Conservation (phyloP, 2,329 filamentous ascomycete species). For the Penicillium sp. region DNA sequence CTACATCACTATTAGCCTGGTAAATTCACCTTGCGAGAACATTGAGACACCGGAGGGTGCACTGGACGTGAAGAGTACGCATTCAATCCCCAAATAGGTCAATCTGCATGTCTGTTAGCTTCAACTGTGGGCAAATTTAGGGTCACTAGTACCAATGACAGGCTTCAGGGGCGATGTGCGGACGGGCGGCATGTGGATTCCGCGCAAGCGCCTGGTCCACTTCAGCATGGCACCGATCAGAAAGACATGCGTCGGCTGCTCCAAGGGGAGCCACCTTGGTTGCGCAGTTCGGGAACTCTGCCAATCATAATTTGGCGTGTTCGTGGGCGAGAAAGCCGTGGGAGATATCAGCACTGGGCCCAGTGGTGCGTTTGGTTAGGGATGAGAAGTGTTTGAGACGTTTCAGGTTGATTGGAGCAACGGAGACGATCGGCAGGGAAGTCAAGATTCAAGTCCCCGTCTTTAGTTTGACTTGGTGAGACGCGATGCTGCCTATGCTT, state of each 20-base stretch:
- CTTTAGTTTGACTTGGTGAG: too few relatives aligned
- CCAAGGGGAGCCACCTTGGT: neutral
- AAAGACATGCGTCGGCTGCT: too few relatives aligned
- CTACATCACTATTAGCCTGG: too few relatives aligned
- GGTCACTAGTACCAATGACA: conserved; percentile 6
- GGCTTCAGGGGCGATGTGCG: neutral
- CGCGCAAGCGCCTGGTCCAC: conserved; percentile 13
- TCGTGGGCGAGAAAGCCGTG: neutral
- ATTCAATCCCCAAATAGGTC: conserved; percentile 7
- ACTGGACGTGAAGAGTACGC: conserved; percentile 1
- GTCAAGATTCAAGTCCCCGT: too few relatives aligned
- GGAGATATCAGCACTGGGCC: neutral
- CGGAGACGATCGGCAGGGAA: neutral
- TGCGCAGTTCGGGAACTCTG: conserved; percentile 6
- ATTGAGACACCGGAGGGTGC: conserved; percentile 4
- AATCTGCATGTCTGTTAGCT: conserved; percentile 6
- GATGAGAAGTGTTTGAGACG: too few relatives aligned
- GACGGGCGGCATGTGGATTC: conserved; percentile 7
- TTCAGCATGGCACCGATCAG: conserved; percentile 7
- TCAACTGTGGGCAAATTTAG: conserved; percentile 6
- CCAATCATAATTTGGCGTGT: conserved; percentile 6
- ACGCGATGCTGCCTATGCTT: too few relatives aligned
- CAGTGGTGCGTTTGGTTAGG: too few relatives aligned
- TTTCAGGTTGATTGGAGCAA: neutral
- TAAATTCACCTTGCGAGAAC: conserved; percentile 6